Conservation (phyloP, 768 basidiomycete genomes). For the Auriscalpium vulgare region DNA sequence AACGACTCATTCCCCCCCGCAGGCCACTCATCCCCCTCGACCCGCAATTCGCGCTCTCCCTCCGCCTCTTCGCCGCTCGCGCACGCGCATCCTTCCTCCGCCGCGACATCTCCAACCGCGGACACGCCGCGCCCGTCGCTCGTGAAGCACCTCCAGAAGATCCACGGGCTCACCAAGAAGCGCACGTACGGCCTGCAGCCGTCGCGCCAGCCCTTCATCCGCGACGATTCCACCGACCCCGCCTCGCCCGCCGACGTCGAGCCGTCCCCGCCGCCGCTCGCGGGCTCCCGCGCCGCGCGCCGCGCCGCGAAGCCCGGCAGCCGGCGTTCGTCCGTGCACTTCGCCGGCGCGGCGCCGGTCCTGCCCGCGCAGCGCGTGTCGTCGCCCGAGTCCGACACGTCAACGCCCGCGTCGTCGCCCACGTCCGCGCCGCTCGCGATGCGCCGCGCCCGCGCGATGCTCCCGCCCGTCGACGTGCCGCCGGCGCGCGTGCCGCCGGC, state of each 20-base stretch:
- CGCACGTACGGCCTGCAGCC: slow-evolving; percentile 14
- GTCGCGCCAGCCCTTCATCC: slow-evolving; percentile 11
- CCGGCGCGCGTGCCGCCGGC: not conserved
- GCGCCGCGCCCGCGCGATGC: not conserved
- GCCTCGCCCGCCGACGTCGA: not conserved
- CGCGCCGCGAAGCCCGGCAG: slow-evolving; percentile 8
- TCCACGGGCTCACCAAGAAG: slow-evolving; percentile 17
- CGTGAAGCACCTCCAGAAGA: slow-evolving; percentile 14
- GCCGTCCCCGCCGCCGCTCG: not conserved
- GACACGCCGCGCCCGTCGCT: slow-evolving; percentile 7
- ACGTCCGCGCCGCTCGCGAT: slow-evolving; percentile 1
- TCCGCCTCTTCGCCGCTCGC: not conserved
- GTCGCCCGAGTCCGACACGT: slow-evolving; percentile 14
- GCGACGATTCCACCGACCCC: slow-evolving; percentile 2
- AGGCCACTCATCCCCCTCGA: not conserved
- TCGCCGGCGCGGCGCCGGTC: not conserved
- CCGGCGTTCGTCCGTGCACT: slow-evolving; percentile 7
- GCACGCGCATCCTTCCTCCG: not conserved
- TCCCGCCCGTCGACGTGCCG: not conserved
- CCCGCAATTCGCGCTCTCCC: not conserved
- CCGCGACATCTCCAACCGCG: not conserved
- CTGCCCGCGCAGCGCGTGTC: slow-evolving; percentile 4
- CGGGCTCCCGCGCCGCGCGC: not conserved
- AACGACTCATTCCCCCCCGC: slow-evolving; percentile 11
- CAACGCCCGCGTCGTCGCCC: slow-evolving; percentile 10